A percentile compares a stretch with the other conserved stretches of the same genome.
Evolutionary conservation across 345 rosid species (phyloP).

Genomic region (Balakata baccata): DNA sequence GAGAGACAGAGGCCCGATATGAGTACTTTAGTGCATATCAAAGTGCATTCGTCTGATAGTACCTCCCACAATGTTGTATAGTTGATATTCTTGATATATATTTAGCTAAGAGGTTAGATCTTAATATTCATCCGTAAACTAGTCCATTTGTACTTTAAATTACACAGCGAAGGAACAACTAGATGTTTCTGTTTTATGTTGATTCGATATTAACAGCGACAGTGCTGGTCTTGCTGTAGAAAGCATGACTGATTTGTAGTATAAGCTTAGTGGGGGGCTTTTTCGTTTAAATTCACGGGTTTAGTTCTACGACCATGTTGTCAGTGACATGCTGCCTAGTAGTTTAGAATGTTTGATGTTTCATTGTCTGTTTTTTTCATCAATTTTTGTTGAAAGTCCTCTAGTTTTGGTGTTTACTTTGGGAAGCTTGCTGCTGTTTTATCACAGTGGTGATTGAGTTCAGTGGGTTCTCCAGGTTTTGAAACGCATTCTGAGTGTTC

Average conservation of each 20-base stretch:
- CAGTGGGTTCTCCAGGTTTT: background rate
- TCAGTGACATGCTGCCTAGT: background rate
- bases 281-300: background rate
- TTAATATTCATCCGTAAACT: background rate
- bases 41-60: background rate
- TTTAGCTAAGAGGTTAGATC: background rate
- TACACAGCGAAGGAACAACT: background rate
- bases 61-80: background rate
- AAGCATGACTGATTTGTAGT: background rate
- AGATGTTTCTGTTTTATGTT: too few species aligned
- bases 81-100: background rate
- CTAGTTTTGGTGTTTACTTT: background rate
- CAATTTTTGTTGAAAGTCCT: background rate
- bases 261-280: too few species aligned
- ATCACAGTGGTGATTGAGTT: background rate
- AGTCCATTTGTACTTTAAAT: background rate
- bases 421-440: background rate
- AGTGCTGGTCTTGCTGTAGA: background rate
- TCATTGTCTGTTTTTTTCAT: background rate
- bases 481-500: background rate
- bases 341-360: background rate
- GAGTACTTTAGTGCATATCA: background rate
- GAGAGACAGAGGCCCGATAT: background rate
- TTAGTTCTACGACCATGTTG: background rate
- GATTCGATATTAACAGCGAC: background rate